Conservation (phyloP, 192 early-diverging fungal genomes). For the Geranomyces michiganensis region DNA sequence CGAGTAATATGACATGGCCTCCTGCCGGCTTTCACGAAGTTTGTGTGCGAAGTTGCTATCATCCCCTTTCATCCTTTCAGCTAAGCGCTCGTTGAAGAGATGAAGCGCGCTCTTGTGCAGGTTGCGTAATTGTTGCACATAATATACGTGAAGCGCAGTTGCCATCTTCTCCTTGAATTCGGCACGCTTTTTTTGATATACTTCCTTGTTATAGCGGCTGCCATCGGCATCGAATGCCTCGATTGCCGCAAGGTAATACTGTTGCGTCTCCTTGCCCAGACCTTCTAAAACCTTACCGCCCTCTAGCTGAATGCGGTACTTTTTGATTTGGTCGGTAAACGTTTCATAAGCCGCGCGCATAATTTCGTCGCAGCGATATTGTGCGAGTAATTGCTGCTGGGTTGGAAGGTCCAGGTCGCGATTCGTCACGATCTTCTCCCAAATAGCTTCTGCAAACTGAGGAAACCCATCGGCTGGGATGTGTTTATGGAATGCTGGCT, state of each 20-base stretch:
- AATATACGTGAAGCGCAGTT: slow-evolving; percentile 75
- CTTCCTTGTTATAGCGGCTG: slow-evolving; percentile 83
- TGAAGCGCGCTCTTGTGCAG: slow-evolving; percentile 72
- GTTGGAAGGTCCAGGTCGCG: slow-evolving; percentile 97
- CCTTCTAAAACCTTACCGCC: slow-evolving; percentile 74
- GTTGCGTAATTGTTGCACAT: slow-evolving; percentile 87
- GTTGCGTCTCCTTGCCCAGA: slow-evolving; percentile 69
- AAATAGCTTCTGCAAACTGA: slow-evolving; percentile 87
- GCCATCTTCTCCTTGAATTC: slow-evolving; percentile 82
- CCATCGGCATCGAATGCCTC: slow-evolving; percentile 87
- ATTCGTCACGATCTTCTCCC: slow-evolving; percentile 95
- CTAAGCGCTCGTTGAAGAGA: slow-evolving; percentile 65
- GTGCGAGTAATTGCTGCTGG: slow-evolving; percentile 96
- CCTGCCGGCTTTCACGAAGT: slow-evolving; percentile 43
- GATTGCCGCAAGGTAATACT: slow-evolving; percentile 48
- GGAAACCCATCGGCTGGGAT: slow-evolving; percentile 97
- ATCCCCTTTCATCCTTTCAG: slow-evolving; percentile 58
- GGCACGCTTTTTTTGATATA: slow-evolving; percentile 83
- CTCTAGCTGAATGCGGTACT: slow-evolving; percentile 72
- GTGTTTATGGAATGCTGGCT: slow-evolving; percentile 79
- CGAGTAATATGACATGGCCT: slow-evolving; percentile 50
- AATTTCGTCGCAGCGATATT: slow-evolving; percentile 99
- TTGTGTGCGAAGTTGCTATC: slow-evolving; percentile 65
- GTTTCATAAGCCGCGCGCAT: slow-evolving; percentile 65
- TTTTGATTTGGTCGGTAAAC: slow-evolving; percentile 69